A percentile compares a stretch with the other conserved stretches of the same genome.
Conservation (phyloP, 2,329 filamentous ascomycete genomes). For the Paradendryphiella salina region DNA sequence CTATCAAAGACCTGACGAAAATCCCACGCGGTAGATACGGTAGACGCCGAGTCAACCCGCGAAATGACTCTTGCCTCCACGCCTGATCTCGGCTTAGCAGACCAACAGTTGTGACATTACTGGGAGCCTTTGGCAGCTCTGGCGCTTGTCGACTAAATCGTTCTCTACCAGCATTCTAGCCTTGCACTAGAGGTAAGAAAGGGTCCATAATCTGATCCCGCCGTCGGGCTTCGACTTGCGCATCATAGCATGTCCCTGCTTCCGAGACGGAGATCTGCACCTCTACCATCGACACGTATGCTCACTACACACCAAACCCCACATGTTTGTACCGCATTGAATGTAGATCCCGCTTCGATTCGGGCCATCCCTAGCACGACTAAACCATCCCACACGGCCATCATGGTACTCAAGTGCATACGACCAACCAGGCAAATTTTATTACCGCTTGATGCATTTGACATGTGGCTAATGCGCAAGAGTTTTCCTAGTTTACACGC, state of each 20-base stretch:
- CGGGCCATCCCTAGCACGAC: slow-evolving; percentile 5
- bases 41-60: not conserved
- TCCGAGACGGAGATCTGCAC: not conserved
- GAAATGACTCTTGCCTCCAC: not conserved
- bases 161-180: not conserved
- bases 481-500: slow-evolving; percentile 10
- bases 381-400: slow-evolving; percentile 20
- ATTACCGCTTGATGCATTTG: slow-evolving; percentile 14
- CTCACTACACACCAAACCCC: not conserved
- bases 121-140: not conserved
- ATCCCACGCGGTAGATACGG: slow-evolving; percentile 8
- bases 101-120: not conserved
- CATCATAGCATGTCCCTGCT: not conserved
- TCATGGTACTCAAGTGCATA: slow-evolving; percentile 28
- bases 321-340: slow-evolving; percentile 1
- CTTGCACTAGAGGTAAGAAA: not conserved
- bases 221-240: not conserved
- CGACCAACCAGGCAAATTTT: slow-evolving; percentile 19
- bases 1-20: slow-evolving; percentile 31
- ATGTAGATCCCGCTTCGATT: slow-evolving; percentile 8
- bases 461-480: slow-evolving; percentile 7
- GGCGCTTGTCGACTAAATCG: not conserved
- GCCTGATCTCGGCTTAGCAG: not conserved
- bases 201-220: not conserved
- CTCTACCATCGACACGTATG: not conserved